Conservation (phyloP, 2,329 filamentous ascomycete genomes). For the Fonsecaea erecta region DNA sequence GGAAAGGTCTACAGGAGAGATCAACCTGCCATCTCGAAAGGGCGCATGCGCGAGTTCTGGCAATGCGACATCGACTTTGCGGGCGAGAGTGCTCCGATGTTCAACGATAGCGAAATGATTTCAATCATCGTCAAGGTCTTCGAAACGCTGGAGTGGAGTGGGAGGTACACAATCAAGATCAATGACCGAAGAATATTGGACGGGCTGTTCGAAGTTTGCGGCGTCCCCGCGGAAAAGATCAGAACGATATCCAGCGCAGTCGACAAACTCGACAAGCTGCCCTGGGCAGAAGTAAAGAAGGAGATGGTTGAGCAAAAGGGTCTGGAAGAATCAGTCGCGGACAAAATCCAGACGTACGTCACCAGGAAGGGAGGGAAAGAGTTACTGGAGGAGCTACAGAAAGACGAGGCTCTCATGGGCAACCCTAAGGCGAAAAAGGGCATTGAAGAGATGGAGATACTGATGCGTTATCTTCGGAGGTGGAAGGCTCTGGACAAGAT, state of each 20-base stretch:
- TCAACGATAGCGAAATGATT: conserved; percentile 88
- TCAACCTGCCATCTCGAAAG: conserved; percentile 85
- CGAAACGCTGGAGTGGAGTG: conserved; percentile 74
- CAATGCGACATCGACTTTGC: conserved; percentile 98
- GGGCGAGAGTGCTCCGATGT: conserved; percentile 77
- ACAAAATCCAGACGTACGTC: conserved; percentile 87
- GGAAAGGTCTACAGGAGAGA: conserved; percentile 87
- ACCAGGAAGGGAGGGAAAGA: conserved; percentile 74
- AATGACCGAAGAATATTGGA: conserved; percentile 96
- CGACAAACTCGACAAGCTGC: conserved; percentile 92
- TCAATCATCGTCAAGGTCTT: conserved; percentile 86
- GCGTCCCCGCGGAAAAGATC: conserved; percentile 84
- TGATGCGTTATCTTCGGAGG: conserved; percentile 81
- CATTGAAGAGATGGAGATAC: conserved; percentile 75
- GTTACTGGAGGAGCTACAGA: conserved; percentile 70
- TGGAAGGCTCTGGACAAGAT: conserved; percentile 74
- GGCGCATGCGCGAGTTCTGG: conserved; percentile 94
- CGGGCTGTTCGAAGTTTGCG: conserved; percentile 87
- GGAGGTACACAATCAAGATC: conserved; percentile 83
- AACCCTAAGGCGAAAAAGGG: conserved; percentile 80
- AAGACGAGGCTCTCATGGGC: conserved; percentile 68
- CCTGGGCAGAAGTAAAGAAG: conserved; percentile 85
- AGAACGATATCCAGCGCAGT: conserved; percentile 89
- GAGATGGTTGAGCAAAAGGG: conserved; percentile 96
- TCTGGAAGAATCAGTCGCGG: conserved; percentile 73